These are phyloP conservation scores for Chenopodium quinoa DNA, from an alignment of 148 eudicot species.

Conservation along the genomic window DNA sequence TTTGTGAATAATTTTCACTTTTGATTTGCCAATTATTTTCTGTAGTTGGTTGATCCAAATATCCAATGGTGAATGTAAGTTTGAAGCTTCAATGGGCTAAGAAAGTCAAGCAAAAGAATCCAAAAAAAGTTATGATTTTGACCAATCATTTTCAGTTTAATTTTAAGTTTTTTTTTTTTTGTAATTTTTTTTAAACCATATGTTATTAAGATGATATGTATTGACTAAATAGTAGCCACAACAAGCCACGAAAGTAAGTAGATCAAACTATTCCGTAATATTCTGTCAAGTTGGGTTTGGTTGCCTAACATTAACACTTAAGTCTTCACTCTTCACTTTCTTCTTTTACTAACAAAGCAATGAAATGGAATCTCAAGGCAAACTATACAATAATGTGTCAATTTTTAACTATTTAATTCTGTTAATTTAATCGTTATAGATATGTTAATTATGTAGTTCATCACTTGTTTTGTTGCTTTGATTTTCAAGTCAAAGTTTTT, in stretches of 20 bases:
- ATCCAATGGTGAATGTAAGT: background rate
- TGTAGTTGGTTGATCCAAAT: background rate
- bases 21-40: background rate
- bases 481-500: background rate
- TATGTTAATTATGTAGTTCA: background rate
- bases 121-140: background rate
- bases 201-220: background rate
- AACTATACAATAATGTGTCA: background rate
- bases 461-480: background rate
- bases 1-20: background rate
- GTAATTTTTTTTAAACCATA: too few relatives aligned
- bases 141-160: background rate
- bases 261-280: too few relatives aligned
- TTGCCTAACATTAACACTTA: slow-evolving; percentile 20
- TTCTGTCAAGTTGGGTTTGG: slow-evolving; percentile 14
- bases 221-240: background rate
- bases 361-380: background rate
- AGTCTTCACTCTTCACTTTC: background rate
- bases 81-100: background rate
- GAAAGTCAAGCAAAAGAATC: background rate
- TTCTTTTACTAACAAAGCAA: background rate
- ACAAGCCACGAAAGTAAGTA: background rate
- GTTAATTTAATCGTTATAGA: background rate
- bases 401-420: background rate
- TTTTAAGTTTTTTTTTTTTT: too few relatives aligned